phyloP scores from a whole-genome alignment of 2,329 filamentous ascomycete genomes.

The Chrysoporthe deuterocubensis region DNA sequence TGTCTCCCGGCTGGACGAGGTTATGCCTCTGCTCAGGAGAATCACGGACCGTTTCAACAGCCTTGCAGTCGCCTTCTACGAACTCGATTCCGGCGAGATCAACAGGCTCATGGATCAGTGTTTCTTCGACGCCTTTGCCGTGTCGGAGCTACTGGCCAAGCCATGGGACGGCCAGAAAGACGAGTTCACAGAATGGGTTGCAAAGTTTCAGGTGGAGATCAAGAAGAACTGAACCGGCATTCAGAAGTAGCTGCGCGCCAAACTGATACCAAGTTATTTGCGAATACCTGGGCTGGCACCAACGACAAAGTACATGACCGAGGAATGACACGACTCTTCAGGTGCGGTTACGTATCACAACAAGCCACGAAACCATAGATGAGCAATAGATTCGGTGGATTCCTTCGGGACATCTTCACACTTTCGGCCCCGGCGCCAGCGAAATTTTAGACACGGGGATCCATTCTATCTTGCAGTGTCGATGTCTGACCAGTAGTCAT shows the following conservation, averaged over 20 bases:
- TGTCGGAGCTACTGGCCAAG: conserved; percentile 57
- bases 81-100: conserved; percentile 62
- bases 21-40: conserved; percentile 58
- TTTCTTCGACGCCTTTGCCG: conserved; percentile 61
- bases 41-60: conserved; percentile 73
- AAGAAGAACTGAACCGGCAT: conserved; percentile 43
- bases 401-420: neutral
- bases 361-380: neutral
- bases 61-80: conserved; percentile 73
- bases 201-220: conserved; percentile 57
- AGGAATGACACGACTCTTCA: neutral
- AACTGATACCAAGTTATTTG: neutral
- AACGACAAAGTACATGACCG: neutral
- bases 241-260: neutral
- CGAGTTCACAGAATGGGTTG: conserved; percentile 79
- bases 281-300: neutral
- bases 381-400: neutral
- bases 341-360: neutral
- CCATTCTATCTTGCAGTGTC: too few species aligned
- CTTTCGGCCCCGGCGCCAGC: neutral
- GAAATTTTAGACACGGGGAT: too few species aligned
- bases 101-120: conserved; percentile 63
- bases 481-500: too few species aligned
- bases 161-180: conserved; percentile 71
- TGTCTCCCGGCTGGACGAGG: conserved; percentile 55